Conservation (phyloP, 345 rosid genomes). For the Eucalyptus curtisii region DNA sequence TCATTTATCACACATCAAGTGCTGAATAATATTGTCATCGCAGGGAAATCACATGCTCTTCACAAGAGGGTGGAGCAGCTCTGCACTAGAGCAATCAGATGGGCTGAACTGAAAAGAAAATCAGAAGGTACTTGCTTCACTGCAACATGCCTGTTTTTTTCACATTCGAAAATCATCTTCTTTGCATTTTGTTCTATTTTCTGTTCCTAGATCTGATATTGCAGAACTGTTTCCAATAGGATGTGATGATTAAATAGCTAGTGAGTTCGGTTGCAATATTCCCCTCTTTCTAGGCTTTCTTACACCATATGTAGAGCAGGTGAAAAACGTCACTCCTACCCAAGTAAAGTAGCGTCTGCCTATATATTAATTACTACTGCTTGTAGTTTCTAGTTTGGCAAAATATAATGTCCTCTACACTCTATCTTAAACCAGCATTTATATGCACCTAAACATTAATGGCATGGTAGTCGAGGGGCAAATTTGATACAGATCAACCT, state of each 20-base stretch:
- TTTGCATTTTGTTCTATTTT: neutral
- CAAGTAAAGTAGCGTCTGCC: neutral
- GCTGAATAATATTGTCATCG: neutral
- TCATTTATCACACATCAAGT: neutral
- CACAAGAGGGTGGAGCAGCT: constrained; percentile 99
- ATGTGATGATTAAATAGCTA: neutral
- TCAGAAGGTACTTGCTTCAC: constrained; percentile 51
- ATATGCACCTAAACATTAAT: neutral
- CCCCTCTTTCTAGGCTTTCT: neutral
- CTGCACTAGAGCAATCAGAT: constrained; percentile 86
- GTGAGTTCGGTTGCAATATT: neutral
- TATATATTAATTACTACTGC: neutral
- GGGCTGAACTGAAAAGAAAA: constrained; percentile 92
- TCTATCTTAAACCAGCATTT: neutral
- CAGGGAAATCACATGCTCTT: constrained; percentile 98
- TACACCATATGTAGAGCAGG: neutral
- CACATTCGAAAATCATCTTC: neutral
- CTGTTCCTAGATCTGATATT: neutral
- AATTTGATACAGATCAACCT: neutral
- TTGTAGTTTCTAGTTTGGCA: neutral
- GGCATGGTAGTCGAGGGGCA: neutral
- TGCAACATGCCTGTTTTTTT: neutral
- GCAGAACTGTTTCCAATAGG: neutral
- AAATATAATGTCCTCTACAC: neutral
- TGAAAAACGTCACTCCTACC: neutral